Base-by-base conservation (phyloP, 176 grass and related monocot species). In the Rhipidocladum racemiflorum region DNA sequence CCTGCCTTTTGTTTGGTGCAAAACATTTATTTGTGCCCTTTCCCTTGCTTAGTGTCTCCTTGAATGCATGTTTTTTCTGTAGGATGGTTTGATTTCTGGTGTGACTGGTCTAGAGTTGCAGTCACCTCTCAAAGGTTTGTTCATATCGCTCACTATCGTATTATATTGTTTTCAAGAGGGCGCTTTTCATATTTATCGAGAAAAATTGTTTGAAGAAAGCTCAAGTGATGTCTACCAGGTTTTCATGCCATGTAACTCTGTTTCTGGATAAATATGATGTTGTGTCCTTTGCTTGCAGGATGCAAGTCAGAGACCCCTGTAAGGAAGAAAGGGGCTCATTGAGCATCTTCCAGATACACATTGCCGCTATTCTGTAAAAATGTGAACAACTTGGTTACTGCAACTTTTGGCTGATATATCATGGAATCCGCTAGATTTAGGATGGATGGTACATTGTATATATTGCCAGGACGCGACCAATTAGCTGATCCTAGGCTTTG, bases 71-170 rank as follows among this genome's bases (percentile, higher is more conserved):
- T 1, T 65, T 34, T 73, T 51, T 72, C 55, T 86, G 68, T 24
- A 86, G 85, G 61, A 75, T 27, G 77, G 85, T 45, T 75, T 4
- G 21, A 20, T 86, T 38, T 9, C 21, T 27, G 77, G 18, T 17
- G 28, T 81, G 25, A 2, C 21, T 25, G 75, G 66, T 18, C 44
- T 64, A 24, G 20, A 60, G 12, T 67, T 30, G 0, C 25, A 53
- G 9, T 8, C 63, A 38, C 7, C 18, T 12, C 20, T 4, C 61
- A 75, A 68, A 86, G 77, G 85, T 81, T 2, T 81, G 77, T 57
- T 29, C 25, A 5, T 1, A 40, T 57, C 9, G 15, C 46, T 68
- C 23, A 30, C 65, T 53, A 5, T 21, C 38, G 4, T 9, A 43
- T 56, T 54, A 12, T 23, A 2, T 1, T 20, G 9, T 45, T 40